Evolutionary conservation across 371 early-diverging fungal genomes (phyloP).

Genomic region (Mucor mucedo): DNA sequence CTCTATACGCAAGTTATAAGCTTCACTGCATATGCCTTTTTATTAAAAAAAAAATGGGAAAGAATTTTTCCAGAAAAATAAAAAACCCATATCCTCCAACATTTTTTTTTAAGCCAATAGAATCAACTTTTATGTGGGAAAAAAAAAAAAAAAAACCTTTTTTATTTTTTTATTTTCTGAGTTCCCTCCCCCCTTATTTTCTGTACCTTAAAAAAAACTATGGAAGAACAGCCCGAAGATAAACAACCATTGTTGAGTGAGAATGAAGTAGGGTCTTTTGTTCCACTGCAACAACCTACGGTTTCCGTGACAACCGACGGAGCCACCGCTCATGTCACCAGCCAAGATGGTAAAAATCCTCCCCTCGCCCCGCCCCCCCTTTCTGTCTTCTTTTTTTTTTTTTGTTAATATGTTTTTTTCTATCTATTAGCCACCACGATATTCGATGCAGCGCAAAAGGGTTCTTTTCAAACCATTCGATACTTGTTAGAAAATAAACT

Average conservation of each 20-base stretch:
- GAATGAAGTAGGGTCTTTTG: not conserved
- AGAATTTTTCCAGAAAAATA: too few relatives aligned
- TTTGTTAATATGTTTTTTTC: too few relatives aligned
- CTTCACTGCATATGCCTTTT: too few relatives aligned
- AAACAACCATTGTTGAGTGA: conserved; percentile 15
- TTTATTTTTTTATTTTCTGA: not conserved
- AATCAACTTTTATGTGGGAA: too few relatives aligned
- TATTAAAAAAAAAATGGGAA: too few relatives aligned
- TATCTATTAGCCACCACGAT: conserved; percentile 34
- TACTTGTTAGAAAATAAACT: conserved; percentile 58
- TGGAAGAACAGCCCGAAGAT: conserved; percentile 15
- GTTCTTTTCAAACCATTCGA: conserved; percentile 60
- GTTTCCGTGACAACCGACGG: conserved; percentile 13
- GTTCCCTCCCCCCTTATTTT: too few relatives aligned
- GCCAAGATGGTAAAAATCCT: conserved; percentile 8
- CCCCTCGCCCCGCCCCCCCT: not conserved
- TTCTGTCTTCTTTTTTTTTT: too few relatives aligned
- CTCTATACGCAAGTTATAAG: too few relatives aligned
- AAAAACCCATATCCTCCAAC: too few relatives aligned
- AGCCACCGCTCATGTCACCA: conserved; percentile 16
- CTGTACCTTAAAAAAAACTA: not conserved
- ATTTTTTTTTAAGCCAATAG: too few relatives aligned
- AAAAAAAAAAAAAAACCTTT: not conserved
- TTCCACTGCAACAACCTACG: conserved; percentile 1
- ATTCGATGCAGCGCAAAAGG: conserved; percentile 72